phyloP scores from a whole-genome alignment of 73 alveolate genomes.

The Tetrahymena elliotti region DNA sequence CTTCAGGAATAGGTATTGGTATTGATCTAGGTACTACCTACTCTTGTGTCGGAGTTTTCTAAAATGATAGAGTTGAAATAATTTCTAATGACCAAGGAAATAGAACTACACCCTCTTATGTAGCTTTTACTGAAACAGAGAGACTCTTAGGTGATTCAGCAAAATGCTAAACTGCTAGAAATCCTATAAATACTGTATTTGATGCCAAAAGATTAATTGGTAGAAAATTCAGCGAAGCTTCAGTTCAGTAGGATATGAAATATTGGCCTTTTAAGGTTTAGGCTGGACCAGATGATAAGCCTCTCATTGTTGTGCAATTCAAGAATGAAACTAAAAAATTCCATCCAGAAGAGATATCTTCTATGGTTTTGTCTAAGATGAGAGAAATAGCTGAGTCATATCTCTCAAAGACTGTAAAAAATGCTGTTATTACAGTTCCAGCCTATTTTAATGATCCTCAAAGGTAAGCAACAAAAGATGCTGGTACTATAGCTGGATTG shows the following conservation, averaged over 20 bases:
- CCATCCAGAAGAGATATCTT: constrained; percentile 84
- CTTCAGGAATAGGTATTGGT: constrained; percentile 73
- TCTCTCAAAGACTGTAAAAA: constrained; percentile 63
- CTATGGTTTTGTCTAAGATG: constrained; percentile 74
- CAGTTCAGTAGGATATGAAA: constrained; percentile 63
- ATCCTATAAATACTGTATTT: constrained; percentile 63
- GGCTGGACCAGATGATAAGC: constrained; percentile 53
- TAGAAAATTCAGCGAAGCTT: constrained; percentile 43
- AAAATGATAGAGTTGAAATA: constrained; percentile 77
- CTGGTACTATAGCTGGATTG: constrained; percentile 67
- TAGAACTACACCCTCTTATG: constrained; percentile 16
- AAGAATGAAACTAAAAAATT: constrained; percentile 41
- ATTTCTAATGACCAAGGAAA: constrained; percentile 67
- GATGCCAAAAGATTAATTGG: constrained; percentile 65
- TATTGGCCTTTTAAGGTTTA: constrained; percentile 55
- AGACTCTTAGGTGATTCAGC: constrained; percentile 89
- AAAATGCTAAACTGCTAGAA: constrained; percentile 61
- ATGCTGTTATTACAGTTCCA: constrained; percentile 89
- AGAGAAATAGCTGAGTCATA: constrained; percentile 59
- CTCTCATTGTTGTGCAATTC: constrained; percentile 46
- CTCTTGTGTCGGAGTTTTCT: constrained; percentile 81
- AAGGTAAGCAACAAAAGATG: constrained; percentile 96
- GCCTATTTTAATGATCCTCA: constrained; percentile 90
- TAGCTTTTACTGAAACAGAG: constrained; percentile 46
- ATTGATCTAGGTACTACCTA: constrained; percentile 88